A percentile compares a stretch with the other conserved stretches of the same genome.
phyloP scores from a whole-genome alignment of 805 yeast genomes.

The Candida insectalens region DNA sequence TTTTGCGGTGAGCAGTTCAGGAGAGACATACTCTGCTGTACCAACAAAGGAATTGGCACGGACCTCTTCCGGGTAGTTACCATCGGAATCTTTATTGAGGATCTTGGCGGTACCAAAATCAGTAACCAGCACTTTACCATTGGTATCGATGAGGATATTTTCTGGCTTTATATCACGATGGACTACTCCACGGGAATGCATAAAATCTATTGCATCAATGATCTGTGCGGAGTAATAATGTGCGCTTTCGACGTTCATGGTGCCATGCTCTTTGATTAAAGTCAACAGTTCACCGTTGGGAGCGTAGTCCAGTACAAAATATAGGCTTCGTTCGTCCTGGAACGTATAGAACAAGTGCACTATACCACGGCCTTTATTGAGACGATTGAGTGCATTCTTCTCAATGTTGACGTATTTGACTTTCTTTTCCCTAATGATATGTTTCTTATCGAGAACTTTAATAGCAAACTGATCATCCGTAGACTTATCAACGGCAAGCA shows the following conservation, averaged over 20 bases:
- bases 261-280: conserved; percentile 58
- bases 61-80: conserved; percentile 49
- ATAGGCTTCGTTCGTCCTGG: conserved; percentile 65
- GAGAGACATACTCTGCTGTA: conserved; percentile 78
- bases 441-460: conserved; percentile 66
- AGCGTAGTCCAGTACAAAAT: conserved; percentile 72
- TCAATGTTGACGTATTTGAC: conserved; percentile 81
- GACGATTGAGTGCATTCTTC: conserved; percentile 65
- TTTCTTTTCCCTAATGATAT: conserved; percentile 71
- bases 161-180: conserved; percentile 84
- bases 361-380: conserved; percentile 46
- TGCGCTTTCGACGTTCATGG: conserved; percentile 60
- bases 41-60: conserved; percentile 79
- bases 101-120: conserved; percentile 82
- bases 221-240: conserved; percentile 66
- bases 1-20: conserved; percentile 67
- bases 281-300: conserved; percentile 68
- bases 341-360: conserved; percentile 67
- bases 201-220: conserved; percentile 59
- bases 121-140: conserved; percentile 57
- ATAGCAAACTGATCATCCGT: conserved; percentile 63
- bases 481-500: conserved; percentile 68
- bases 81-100: conserved; percentile 44
- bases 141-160: conserved; percentile 56
- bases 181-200: conserved; percentile 68